A percentile compares a stretch with the other conserved stretches of the same genome.
Conservation (phyloP, 2,329 filamentous ascomycete species). For the Biscogniauxia sp. region DNA sequence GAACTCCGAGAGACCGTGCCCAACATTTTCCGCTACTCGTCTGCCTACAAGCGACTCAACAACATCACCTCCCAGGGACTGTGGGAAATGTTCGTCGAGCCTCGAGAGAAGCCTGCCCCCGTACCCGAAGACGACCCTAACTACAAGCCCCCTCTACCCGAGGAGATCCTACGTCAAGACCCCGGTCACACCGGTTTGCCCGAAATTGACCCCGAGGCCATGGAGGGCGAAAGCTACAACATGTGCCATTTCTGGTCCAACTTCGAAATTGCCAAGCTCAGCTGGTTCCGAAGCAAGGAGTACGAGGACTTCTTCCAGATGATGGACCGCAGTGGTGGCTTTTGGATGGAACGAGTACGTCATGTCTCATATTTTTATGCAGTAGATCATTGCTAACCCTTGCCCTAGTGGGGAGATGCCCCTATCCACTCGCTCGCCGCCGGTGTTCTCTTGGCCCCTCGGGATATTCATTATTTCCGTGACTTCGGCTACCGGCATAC, state of each 20-base stretch:
- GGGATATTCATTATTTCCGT: constrained; percentile 97
- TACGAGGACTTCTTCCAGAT: constrained; percentile 98
- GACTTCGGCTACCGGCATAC: constrained; percentile 98
- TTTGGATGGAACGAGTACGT: constrained; percentile 95
- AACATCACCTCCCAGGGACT: constrained; percentile 87
- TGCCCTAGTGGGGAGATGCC: constrained; percentile 89
- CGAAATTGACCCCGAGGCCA: constrained; percentile 83
- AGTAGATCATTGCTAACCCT: constrained; percentile 33
- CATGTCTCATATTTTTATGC: neutral
- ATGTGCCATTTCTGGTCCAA: constrained; percentile 99
- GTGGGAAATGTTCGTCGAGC: constrained; percentile 98
- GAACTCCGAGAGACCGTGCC: constrained; percentile 96
- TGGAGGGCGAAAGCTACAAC: constrained; percentile 98
- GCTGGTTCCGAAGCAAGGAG: constrained; percentile 95
- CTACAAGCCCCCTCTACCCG: constrained; percentile 67
- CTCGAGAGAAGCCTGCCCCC: constrained; percentile 57
- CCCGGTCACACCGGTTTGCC: constrained; percentile 68
- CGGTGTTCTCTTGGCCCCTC: constrained; percentile 75
- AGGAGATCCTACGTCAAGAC: constrained; percentile 77
- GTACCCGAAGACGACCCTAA: constrained; percentile 61
- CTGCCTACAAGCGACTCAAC: constrained; percentile 90
- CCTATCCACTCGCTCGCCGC: constrained; percentile 97
- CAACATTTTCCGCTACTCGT: constrained; percentile 98
- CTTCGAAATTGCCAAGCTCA: constrained; percentile 92
- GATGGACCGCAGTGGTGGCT: constrained; percentile 97